Evolutionary conservation across 1,139 yeast genomes (phyloP).

Genomic region (Sugiyamaella grinbergsii): DNA sequence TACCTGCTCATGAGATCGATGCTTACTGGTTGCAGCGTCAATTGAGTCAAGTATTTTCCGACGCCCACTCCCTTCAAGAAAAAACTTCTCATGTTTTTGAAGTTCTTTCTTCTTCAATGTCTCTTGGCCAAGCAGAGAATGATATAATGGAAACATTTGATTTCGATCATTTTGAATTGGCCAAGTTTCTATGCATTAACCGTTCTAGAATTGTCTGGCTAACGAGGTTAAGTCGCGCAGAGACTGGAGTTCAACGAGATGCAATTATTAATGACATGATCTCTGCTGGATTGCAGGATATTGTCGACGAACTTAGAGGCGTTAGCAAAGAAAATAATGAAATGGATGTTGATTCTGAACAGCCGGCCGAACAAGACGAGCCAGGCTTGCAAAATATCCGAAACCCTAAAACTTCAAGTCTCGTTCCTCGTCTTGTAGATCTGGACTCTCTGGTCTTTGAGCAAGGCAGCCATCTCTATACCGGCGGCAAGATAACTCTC

Average conservation of each 20-base stretch:
- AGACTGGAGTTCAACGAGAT: slow-evolving; percentile 43
- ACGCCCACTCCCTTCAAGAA: slow-evolving; percentile 45
- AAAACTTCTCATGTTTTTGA: slow-evolving; percentile 40
- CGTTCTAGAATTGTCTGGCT: slow-evolving; percentile 59
- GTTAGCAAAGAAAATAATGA: slow-evolving; percentile 28
- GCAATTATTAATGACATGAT: slow-evolving; percentile 42
- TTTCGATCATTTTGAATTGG: slow-evolving; percentile 53
- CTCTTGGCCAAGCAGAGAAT: slow-evolving; percentile 53
- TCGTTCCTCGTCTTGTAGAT: slow-evolving; percentile 60
- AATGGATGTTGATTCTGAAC: slow-evolving; percentile 30
- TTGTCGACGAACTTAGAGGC: slow-evolving; percentile 40
- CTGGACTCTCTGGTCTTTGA: slow-evolving; percentile 66
- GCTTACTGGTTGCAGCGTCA: slow-evolving; percentile 55
- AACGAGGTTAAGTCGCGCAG: slow-evolving; percentile 48
- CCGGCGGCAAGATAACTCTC: slow-evolving; percentile 64
- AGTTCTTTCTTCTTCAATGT: slow-evolving; percentile 43
- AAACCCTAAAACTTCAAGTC: background rate
- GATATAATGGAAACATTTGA: slow-evolving; percentile 55
- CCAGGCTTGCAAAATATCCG: slow-evolving; percentile 34
- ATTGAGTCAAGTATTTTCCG: slow-evolving; percentile 44
- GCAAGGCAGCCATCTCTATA: slow-evolving; percentile 70
- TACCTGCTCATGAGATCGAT: slow-evolving; percentile 48
- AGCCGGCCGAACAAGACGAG: slow-evolving; percentile 35
- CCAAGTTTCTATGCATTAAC: slow-evolving; percentile 54
- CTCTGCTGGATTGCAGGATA: slow-evolving; percentile 40